Evolutionary conservation across 768 basidiomycete species (phyloP).

Genomic region (Russula compacta): DNA sequence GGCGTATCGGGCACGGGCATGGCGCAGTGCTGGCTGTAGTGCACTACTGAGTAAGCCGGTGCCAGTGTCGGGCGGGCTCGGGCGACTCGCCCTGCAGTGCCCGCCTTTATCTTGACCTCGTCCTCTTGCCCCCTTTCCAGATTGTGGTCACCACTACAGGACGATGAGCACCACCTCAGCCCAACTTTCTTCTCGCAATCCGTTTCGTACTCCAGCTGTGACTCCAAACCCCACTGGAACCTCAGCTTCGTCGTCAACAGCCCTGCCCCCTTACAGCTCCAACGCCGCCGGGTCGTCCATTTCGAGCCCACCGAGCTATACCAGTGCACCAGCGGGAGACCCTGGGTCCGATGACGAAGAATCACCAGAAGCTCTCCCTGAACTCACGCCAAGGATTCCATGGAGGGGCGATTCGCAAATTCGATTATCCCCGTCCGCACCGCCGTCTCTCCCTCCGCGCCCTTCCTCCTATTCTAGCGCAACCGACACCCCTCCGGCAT

Average conservation of each 20-base stretch:
- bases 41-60: not conserved
- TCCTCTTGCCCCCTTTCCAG: not conserved
- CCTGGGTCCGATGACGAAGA: not conserved
- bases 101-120: not conserved
- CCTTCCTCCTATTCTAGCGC: not conserved
- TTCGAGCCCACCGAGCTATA: not conserved
- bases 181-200: not conserved
- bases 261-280: not conserved
- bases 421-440: not conserved
- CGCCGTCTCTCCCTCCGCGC: slow-evolving; percentile 6
- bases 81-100: no score
- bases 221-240: slow-evolving; percentile 11
- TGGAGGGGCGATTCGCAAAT: not conserved
- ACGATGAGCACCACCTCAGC: not conserved
- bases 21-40: not conserved
- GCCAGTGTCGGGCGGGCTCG: not conserved
- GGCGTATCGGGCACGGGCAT: not conserved
- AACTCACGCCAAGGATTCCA: not conserved
- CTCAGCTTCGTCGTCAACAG: not conserved
- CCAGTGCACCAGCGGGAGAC: not conserved
- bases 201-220: slow-evolving; percentile 4
- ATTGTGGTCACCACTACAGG: not conserved
- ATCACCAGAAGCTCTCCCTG: slow-evolving; percentile 4
- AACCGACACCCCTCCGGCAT: not conserved
- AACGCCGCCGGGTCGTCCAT: not conserved